Conservation (phyloP, 345 rosid genomes). For the Melaleuca alternifolia region DNA sequence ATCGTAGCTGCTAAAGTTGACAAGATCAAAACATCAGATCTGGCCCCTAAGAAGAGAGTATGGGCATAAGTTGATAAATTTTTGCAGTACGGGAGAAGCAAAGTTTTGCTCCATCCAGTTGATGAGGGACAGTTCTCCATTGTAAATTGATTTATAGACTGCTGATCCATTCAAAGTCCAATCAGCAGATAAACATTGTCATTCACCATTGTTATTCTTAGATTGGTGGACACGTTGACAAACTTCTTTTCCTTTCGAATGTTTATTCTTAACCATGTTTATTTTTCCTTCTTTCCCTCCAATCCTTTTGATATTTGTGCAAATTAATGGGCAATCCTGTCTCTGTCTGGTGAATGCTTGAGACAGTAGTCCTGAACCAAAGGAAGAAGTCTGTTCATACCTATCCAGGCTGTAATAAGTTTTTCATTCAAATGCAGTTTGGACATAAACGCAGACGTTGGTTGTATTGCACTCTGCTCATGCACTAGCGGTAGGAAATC, state of each 20-base stretch:
- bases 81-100: neutral
- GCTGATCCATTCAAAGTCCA: neutral
- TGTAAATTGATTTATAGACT: neutral
- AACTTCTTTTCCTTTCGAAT: neutral
- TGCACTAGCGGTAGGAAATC: neutral
- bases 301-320: neutral
- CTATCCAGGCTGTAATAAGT: neutral
- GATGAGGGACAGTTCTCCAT: neutral
- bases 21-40: slow-evolving; percentile 78
- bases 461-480: neutral
- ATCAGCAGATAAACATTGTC: neutral
- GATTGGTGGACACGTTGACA: neutral
- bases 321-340: neutral
- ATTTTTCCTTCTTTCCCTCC: neutral
- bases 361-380: neutral
- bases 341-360: neutral
- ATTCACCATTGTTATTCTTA: neutral
- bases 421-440: neutral
- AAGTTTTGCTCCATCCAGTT: neutral
- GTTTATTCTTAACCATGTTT: neutral
- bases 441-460: neutral
- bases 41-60: slow-evolving; percentile 56
- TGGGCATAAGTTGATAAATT: slow-evolving; percentile 48
- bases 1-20: slow-evolving; percentile 85
- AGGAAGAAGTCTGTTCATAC: neutral